A percentile compares a stretch with the other conserved stretches of the same genome.
Conservation (phyloP, 768 basidiomycete genomes). For the Pulveroboletus sp. region DNA sequence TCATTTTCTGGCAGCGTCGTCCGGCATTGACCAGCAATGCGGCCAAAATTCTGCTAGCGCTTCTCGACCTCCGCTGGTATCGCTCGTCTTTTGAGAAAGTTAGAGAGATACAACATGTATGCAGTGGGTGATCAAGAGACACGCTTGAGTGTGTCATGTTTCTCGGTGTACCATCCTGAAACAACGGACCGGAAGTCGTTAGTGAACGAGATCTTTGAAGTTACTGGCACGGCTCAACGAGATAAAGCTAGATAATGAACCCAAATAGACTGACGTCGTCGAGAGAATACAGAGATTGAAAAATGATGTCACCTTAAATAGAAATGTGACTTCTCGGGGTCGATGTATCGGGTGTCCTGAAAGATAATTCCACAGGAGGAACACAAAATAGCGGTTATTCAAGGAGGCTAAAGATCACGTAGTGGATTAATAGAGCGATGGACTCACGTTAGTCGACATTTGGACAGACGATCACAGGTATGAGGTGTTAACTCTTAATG, state of each 20-base stretch:
- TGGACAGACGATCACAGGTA: slow-evolving; percentile 8
- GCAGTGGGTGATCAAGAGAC: too few species aligned
- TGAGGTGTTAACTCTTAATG: not conserved
- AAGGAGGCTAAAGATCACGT: too few species aligned
- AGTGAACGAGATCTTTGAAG: slow-evolving; percentile 1
- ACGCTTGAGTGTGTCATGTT: too few species aligned
- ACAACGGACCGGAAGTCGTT: slow-evolving; percentile 5
- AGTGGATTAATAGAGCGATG: slow-evolving; percentile 8
- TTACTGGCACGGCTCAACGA: slow-evolving; percentile 2
- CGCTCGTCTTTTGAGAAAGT: too few species aligned
- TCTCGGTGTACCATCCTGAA: not conserved
- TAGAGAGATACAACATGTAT: too few species aligned
- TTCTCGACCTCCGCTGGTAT: too few species aligned
- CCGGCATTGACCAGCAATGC: too few species aligned
- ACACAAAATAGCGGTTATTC: not conserved
- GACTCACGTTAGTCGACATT: slow-evolving; percentile 6
- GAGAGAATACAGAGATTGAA: too few species aligned
- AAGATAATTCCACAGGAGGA: not conserved
- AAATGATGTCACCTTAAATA: not conserved
- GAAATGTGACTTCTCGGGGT: slow-evolving; percentile 1
- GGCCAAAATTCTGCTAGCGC: too few species aligned
- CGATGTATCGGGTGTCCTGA: not conserved
- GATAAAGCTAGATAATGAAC: not conserved
- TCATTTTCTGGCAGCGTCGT: too few species aligned
- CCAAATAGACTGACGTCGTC: not conserved